Evolutionary conservation across 2,329 filamentous ascomycete species (phyloP), one percentile per base, ranked within the genome.

Genomic region (Torrubiella hemipterigena): DNA sequence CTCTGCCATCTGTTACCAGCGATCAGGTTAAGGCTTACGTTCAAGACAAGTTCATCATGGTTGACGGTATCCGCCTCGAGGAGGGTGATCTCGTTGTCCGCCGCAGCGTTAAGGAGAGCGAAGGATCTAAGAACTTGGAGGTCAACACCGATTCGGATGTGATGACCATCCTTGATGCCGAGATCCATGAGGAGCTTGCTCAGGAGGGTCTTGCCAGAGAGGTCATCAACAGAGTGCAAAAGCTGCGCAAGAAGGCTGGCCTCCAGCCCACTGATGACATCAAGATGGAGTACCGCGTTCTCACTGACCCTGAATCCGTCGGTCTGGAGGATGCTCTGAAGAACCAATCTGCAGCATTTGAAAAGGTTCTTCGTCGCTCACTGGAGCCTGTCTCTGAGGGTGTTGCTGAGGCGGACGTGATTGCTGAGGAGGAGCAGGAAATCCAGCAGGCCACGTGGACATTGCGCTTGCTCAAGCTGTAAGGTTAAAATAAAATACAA

Each of bases 251-350:
- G 73, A 91, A 91, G 64, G 87, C 87, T 7, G 85, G 85, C 1
- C 66, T 98, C 31, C 75, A 87, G 40, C 77, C 86, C 2, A 96
- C 89, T 0, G 91, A 98, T 49, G 91, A 96, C 49, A 78, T 98
- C 39, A 83, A 81, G 60, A 94, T 98, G 82, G 82, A 93, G 55
- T 96, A 94, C 60, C 69, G 68, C 35, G 75, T 96, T 5, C 59
- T 93, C 29, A 69, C 73, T 7, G 86, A 94, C 49, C 81, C 83
- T 0, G 81, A 91, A 3, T 69, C 73, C 27, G 68, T 87, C 36
- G 84, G 83, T 5, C 55, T 94, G 16, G 73, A 69, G 35, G 65
- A 69, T 33, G 77, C 77, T 3, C 85, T 93, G 48, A 64, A 72
- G 41, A 69, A 69, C 22, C 82, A 93, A 48, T 58, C 69, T 15